Conservation (phyloP, 768 basidiomycete genomes). For the Leccinellum rugosiceps region DNA sequence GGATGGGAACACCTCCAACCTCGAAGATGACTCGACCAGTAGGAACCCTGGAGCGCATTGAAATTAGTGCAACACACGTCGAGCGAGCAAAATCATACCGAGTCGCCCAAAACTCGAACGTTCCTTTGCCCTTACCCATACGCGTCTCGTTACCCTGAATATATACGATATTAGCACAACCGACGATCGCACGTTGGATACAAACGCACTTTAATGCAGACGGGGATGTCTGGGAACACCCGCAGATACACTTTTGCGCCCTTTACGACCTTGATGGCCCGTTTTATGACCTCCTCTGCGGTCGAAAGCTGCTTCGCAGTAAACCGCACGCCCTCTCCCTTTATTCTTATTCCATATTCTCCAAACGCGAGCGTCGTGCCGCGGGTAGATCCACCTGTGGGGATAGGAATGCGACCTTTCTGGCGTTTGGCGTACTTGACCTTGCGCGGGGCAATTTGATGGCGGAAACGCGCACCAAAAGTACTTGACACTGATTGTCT, state of each 20-base stretch:
- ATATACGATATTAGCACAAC: constrained; percentile 1
- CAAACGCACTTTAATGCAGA: constrained; percentile 83
- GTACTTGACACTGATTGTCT: constrained; percentile 7
- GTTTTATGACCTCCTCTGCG: constrained; percentile 83
- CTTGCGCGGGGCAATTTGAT: constrained; percentile 76
- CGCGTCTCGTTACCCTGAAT: constrained; percentile 91
- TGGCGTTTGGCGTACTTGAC: constrained; percentile 86
- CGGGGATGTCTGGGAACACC: constrained; percentile 95
- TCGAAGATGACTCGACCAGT: constrained; percentile 91
- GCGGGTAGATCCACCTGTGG: constrained; percentile 85
- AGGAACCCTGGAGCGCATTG: constrained; percentile 57
- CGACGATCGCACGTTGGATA: neutral
- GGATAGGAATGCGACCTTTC: constrained; percentile 85
- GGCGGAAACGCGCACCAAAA: constrained; percentile 36
- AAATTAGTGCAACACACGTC: neutral
- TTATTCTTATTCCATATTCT: constrained; percentile 89
- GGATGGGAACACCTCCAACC: constrained; percentile 84
- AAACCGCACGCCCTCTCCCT: constrained; percentile 74
- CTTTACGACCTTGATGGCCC: constrained; percentile 87
- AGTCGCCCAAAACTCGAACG: constrained; percentile 96
- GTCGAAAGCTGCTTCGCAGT: constrained; percentile 88
- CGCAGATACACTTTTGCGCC: constrained; percentile 83
- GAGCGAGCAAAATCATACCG: constrained; percentile 47
- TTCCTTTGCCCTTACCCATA: constrained; percentile 99
- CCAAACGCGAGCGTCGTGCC: constrained; percentile 92